phyloP scores from a whole-genome alignment of 148 eudicot genomes.

The Heliamphora exappendiculata region DNA sequence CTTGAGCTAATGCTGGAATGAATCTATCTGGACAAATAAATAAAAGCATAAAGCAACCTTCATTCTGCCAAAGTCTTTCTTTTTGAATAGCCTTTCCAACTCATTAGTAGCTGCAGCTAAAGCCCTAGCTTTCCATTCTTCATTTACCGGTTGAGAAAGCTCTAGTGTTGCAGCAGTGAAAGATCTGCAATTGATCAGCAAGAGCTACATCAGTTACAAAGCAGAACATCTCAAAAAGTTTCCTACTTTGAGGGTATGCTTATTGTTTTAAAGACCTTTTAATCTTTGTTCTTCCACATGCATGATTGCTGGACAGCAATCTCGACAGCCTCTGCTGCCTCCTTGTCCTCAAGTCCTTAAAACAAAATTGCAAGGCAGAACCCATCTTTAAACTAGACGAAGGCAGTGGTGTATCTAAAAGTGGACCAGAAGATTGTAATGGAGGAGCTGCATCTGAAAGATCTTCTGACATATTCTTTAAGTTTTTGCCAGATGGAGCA shows the following conservation, averaged over 20 bases:
- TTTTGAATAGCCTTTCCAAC: slow-evolving; percentile 83
- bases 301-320: slow-evolving; percentile 27
- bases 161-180: slow-evolving; percentile 80
- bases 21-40: not conserved
- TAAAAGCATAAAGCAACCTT: slow-evolving; percentile 40
- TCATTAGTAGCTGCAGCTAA: slow-evolving; percentile 88
- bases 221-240: not conserved
- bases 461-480: slow-evolving; percentile 26
- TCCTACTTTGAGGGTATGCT: not conserved
- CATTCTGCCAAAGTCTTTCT: slow-evolving; percentile 78
- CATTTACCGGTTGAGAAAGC: slow-evolving; percentile 53
- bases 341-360: slow-evolving; percentile 55
- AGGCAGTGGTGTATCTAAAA: slow-evolving; percentile 26
- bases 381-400: slow-evolving; percentile 34
- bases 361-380: slow-evolving; percentile 62
- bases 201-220: slow-evolving; percentile 12
- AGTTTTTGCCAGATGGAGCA: slow-evolving; percentile 23
- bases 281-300: slow-evolving; percentile 21
- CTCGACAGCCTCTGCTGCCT: slow-evolving; percentile 56
- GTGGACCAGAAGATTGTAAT: slow-evolving; percentile 20
- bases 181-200: slow-evolving; percentile 33
- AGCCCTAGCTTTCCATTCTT: slow-evolving; percentile 62
- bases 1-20: not conserved
- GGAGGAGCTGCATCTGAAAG: slow-evolving; percentile 24
- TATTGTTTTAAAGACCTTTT: slow-evolving; percentile 34